Base-by-base conservation (phyloP, 208 protist genomes). In the Leishmania tarentolae region DNA sequence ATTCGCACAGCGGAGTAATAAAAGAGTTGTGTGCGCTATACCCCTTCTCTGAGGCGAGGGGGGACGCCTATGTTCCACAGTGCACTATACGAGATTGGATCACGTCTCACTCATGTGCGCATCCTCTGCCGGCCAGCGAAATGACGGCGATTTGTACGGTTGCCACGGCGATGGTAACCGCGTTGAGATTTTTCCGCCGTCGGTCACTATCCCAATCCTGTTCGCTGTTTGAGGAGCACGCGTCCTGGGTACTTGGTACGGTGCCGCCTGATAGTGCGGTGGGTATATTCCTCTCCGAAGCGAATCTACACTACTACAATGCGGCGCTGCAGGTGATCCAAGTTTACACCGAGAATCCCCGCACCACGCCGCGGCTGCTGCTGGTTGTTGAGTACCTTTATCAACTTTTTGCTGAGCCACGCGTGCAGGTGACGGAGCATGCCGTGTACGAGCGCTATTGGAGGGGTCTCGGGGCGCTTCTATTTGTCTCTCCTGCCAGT, bases 381-480 rank as follows among this genome's bases (percentile, higher is more conserved):
- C 78, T 87, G 1, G 2, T 69, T 0, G 72, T 84, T 0, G 78
- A 82, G 47, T 87, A 74, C 40, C 52, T 87, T 37, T 69, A 46
- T 0, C 37, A 73, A 8, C 71, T 86, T n/a, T 50, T 86, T 24
- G 31, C 40, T 3, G 82, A 86, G 17, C 1, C 24, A 7, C 77
- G 82, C 0, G 78, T 73, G 53, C 72, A 52, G 9, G 57, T 82
- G 9, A 66, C 75, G 37, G 82, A 81, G 35, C 59, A 37, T n/a
- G 37, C 66, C 1, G 37, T 82, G 8, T 82, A 86, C 65, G 82
- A 82, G 63, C 72, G 68, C 47, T 86, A 86, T 69, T 86, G 78
- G 77, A 40, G 56, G 7, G 78, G 82, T 0, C 74, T 86, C 24
- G 78, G 78, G 3, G 82, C 82, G n/a, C 46, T 86, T 1, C 82